These are phyloP conservation scores for Erysimum cheiranthoides DNA, from an alignment of 345 rosid species.

Conservation along the genomic window DNA sequence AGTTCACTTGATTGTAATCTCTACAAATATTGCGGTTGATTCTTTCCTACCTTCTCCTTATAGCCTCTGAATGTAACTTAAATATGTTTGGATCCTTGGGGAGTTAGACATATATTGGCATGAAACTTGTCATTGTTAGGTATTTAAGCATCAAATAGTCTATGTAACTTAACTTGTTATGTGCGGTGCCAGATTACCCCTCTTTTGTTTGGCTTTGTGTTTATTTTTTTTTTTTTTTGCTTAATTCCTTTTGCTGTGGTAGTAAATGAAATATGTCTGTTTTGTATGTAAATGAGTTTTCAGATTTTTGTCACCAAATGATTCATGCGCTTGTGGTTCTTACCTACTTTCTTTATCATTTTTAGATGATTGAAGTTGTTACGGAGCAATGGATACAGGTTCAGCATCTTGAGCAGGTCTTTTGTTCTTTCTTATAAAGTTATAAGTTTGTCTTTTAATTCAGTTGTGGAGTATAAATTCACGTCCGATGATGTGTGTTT, in stretches of 20 bases:
- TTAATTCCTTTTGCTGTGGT: not conserved
- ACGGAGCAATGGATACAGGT: slow-evolving; percentile 45
- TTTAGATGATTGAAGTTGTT: slow-evolving; percentile 35
- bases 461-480: not conserved
- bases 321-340: slow-evolving; percentile 4
- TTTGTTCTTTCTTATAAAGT: not conserved
- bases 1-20: not conserved
- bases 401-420: slow-evolving; percentile 48
- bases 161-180: slow-evolving; percentile 1
- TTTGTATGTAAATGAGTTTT: slow-evolving; percentile 17
- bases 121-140: not conserved
- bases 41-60: slow-evolving; percentile 9
- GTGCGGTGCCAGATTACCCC: not conserved
- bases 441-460: not conserved
- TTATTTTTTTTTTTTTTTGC: slow-evolving; percentile 11
- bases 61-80: not conserved
- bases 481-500: not conserved
- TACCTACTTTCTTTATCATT: slow-evolving; percentile 1
- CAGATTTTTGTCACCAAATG: slow-evolving; percentile 18
- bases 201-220: slow-evolving; percentile 12
- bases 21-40: not conserved
- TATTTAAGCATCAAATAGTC: not conserved
- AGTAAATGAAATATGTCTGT: not conserved
- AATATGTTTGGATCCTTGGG: not conserved
- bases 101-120: not conserved